phyloP scores from a whole-genome alignment of 768 basidiomycete genomes.

The Chiua virens region DNA sequence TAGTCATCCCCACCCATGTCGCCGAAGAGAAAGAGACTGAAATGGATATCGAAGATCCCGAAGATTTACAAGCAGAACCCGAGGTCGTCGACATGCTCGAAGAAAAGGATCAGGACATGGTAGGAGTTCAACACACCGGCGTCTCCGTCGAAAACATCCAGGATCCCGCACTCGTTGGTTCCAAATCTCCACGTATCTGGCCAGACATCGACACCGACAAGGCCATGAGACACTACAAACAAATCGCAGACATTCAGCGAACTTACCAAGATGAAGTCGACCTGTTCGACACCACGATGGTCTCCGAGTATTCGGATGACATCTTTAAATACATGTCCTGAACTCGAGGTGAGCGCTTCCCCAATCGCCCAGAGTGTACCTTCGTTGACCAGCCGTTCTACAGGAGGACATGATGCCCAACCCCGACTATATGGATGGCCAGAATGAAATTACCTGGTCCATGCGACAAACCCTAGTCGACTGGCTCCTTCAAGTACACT shows the following conservation, averaged over 20 bases:
- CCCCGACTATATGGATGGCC: constrained; percentile 90
- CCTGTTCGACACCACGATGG: constrained; percentile 82
- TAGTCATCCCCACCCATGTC: constrained; percentile 38
- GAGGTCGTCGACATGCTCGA: constrained; percentile 40
- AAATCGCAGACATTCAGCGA: constrained; percentile 64
- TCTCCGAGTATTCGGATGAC: constrained; percentile 97
- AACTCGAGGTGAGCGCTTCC: constrained; percentile 74
- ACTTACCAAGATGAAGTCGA: constrained; percentile 72
- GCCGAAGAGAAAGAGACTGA: constrained; percentile 52
- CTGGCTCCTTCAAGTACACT: constrained; percentile 97
- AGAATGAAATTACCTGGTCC: constrained; percentile 88
- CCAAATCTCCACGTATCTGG: constrained; percentile 59
- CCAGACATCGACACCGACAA: constrained; percentile 70
- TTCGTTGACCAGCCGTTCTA: constrained; percentile 21
- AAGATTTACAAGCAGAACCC: constrained; percentile 38
- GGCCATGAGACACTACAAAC: constrained; percentile 53
- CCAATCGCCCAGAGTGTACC: background rate
- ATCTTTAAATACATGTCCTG: constrained; percentile 96
- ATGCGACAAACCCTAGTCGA: constrained; percentile 98
- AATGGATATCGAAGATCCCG: constrained; percentile 59
- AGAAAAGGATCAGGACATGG: constrained; percentile 64
- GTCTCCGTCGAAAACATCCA: constrained; percentile 47
- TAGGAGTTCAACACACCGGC: constrained; percentile 44
- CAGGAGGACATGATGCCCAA: constrained; percentile 89
- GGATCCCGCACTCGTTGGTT: constrained; percentile 36